Percentiles rank a stretch among this genome's conserved stretches.
Conservation (phyloP, 1,284 basidiomycete genomes). For the Papiliotrema nemorosa region DNA sequence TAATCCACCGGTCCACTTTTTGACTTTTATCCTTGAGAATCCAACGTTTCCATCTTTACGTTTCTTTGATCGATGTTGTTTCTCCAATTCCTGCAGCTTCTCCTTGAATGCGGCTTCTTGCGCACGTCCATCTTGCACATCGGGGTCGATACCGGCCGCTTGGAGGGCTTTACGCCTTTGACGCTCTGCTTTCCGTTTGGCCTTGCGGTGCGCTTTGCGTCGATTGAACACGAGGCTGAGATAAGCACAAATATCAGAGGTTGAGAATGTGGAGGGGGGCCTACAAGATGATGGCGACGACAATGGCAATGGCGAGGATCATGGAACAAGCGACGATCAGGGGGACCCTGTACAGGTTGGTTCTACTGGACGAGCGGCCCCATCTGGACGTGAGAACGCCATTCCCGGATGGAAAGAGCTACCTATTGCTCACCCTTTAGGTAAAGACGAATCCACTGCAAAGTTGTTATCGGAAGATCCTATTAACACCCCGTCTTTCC, state of each 20-base stretch:
- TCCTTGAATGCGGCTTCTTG: conserved; percentile 27
- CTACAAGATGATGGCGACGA: conserved; percentile 39
- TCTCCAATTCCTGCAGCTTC: conserved; percentile 34
- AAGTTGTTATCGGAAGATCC: neutral
- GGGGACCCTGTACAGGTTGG: conserved; percentile 43
- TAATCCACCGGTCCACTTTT: conserved; percentile 34
- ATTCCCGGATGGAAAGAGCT: neutral
- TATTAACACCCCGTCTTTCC: neutral
- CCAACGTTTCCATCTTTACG: conserved; percentile 19
- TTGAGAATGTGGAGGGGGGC: conserved; percentile 9
- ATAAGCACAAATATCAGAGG: neutral
- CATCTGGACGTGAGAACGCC: conserved; percentile 22
- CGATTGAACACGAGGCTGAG: conserved; percentile 35
- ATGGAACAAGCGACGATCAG: conserved; percentile 45
- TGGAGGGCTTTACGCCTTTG: conserved; percentile 37
- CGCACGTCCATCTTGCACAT: conserved; percentile 20
- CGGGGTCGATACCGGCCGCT: conserved; percentile 37
- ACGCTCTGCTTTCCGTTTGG: conserved; percentile 37
- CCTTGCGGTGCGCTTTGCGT: conserved; percentile 33
- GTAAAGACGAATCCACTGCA: conserved; percentile 4
- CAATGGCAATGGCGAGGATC: conserved; percentile 41
- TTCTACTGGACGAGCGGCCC: conserved; percentile 34
- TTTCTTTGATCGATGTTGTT: conserved; percentile 24
- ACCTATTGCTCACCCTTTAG: neutral
- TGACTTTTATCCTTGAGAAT: conserved; percentile 22